Evolutionary conservation across 2,329 filamentous ascomycete genomes (phyloP).

Genomic region (Aspergillus versicolor): DNA sequence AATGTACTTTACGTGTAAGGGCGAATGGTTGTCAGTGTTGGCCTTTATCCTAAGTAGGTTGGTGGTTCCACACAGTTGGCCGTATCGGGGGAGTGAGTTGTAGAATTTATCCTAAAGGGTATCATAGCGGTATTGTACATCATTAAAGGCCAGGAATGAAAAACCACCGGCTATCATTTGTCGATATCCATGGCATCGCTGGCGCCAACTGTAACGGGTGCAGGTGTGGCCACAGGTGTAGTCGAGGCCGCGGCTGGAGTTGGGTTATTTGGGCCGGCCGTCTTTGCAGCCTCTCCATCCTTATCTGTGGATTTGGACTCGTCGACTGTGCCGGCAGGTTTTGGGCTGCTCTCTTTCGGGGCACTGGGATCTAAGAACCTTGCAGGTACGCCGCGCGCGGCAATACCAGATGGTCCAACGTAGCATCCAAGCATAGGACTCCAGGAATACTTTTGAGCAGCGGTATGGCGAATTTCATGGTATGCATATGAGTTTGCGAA

Average conservation of each 20-base stretch:
- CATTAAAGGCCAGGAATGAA: background rate
- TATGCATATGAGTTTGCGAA: constrained; percentile 81
- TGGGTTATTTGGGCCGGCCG: background rate
- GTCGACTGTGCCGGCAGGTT: constrained; percentile 4
- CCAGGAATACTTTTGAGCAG: constrained; percentile 75
- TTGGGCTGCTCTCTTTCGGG: constrained; percentile 12
- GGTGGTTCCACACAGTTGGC: background rate
- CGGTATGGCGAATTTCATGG: constrained; percentile 70
- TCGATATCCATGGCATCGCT: constrained; percentile 21
- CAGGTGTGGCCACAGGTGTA: background rate
- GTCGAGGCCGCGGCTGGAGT: constrained; percentile 6
- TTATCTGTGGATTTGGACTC: constrained; percentile 1
- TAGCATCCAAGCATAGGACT: constrained; percentile 79
- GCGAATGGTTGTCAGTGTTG: background rate
- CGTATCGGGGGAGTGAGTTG: background rate
- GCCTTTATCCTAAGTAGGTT: background rate
- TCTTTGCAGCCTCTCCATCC: constrained; percentile 12
- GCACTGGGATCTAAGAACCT: constrained; percentile 57
- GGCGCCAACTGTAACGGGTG: constrained; percentile 8
- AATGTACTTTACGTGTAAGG: background rate
- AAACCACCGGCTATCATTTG: constrained; percentile 6
- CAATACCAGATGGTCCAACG: constrained; percentile 63
- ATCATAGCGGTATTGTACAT: constrained; percentile 12
- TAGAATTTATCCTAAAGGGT: constrained; percentile 3
- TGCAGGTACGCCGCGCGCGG: constrained; percentile 74